Conservation (phyloP, 164 flowering plant genomes). For the Taxillus chinensis region DNA sequence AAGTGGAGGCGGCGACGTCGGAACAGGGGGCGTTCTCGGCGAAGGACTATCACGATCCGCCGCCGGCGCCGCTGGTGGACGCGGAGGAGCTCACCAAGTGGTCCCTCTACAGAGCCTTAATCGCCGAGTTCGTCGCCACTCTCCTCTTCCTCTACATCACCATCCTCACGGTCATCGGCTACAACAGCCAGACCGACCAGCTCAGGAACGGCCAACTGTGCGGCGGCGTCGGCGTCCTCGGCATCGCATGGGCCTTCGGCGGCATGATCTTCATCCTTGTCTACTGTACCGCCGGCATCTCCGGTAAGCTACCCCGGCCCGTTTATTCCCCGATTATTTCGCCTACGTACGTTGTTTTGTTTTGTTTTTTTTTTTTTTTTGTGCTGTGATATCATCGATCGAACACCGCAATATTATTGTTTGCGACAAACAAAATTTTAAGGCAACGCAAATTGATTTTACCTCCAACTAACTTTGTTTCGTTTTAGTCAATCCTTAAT, state of each 20-base stretch:
- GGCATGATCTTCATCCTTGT: constrained; percentile 95
- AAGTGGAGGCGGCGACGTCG: constrained; percentile 32
- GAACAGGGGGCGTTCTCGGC: constrained; percentile 32
- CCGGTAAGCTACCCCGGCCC: constrained; percentile 33
- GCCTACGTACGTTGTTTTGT: too few species aligned
- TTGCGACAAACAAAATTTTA: too few species aligned
- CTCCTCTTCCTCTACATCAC: constrained; percentile 73
- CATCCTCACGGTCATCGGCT: constrained; percentile 69
- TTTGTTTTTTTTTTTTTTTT: too few species aligned
- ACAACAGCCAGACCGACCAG: constrained; percentile 39
- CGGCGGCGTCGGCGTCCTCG: constrained; percentile 79
- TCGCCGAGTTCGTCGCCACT: constrained; percentile 83
- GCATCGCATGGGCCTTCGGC: constrained; percentile 95
- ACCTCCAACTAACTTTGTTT: too few species aligned
- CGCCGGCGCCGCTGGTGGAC: constrained; percentile 68
- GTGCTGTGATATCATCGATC: too few species aligned
- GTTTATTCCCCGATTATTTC: neutral
- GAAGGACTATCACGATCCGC: constrained; percentile 90
- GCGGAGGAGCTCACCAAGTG: constrained; percentile 51
- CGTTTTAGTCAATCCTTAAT: too few species aligned
- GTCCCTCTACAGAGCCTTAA: constrained; percentile 80
- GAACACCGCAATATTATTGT: too few species aligned
- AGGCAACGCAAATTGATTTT: too few species aligned
- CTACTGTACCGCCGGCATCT: constrained; percentile 96
- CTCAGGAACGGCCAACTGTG: constrained; percentile 19